These are phyloP conservation scores for Botryotinia narcissicola DNA, from an alignment of 2,329 filamentous ascomycete species.

Conservation along the genomic window DNA sequence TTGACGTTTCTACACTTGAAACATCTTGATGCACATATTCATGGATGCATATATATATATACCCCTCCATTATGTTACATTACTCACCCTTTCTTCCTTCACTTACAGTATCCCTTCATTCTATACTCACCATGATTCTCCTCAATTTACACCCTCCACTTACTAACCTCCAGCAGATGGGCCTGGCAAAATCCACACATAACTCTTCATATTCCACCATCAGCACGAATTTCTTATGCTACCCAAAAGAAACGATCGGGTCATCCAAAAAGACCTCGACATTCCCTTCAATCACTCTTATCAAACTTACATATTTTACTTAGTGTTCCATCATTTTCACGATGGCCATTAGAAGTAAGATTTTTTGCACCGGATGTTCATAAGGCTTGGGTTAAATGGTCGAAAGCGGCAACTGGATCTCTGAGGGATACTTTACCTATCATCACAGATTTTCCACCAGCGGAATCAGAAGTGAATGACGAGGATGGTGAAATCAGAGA, in stretches of 20 bases:
- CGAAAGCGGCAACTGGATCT: conserved; percentile 34
- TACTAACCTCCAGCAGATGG: conserved; percentile 59
- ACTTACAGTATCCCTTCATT: background rate
- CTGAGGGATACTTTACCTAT: conserved; percentile 30
- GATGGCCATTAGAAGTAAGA: conserved; percentile 78
- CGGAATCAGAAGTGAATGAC: background rate
- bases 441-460: conserved; percentile 30
- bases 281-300: conserved; percentile 65
- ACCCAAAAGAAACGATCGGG: conserved; percentile 52
- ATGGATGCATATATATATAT: background rate
- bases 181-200: conserved; percentile 83
- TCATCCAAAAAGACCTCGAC: conserved; percentile 54
- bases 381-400: conserved; percentile 62
- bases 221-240: conserved; percentile 56
- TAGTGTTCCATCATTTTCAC: conserved; percentile 71
- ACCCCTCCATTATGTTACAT: background rate
- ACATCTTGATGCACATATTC: background rate
- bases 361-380: conserved; percentile 75
- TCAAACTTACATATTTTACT: conserved; percentile 80
- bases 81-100: background rate
- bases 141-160: background rate
- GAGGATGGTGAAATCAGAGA: background rate
- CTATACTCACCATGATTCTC: too few species aligned
- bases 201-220: conserved; percentile 71
- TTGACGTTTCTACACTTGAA: background rate